Base-by-base conservation (phyloP, 2,329 filamentous ascomycete genomes). In the Aureobasidium sp. region DNA sequence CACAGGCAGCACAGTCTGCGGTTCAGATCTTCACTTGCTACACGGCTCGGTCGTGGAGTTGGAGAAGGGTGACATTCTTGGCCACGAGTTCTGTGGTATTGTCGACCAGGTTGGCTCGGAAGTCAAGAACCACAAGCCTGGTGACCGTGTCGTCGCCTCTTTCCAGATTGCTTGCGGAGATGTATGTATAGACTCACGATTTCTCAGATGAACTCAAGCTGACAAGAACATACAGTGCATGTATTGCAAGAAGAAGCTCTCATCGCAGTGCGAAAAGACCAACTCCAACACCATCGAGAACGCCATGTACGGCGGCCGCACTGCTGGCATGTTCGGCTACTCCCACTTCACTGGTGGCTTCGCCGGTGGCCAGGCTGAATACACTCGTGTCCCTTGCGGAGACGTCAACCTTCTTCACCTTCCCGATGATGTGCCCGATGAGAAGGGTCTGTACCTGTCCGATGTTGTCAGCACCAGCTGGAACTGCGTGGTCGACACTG, bases 321-420 rank as follows among this genome's bases (percentile, higher is more conserved):
- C 88, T 3, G 79, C 86, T 1, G 89, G 80, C 63, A 74, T 76
- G 69, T 79, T 79, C 56, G 77, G 76, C 2, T 79, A 79, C 66
- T 71, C 68, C 10, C 76, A 89, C 64, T 88, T 95, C 64, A 90
- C 87, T 0, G 89, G 88, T 6, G 90, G 90, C 0, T 95, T 91
- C 64, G 88, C 88, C 1, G 88, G 90, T 44, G 89, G 89, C 0
- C 90, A 95, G 68, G 86, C 88, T 3, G 90, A 95, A 70, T 95
- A 89, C 62, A 84, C 90, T 0, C 80, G 89, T 6, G 88, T 94
- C 6, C 88, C 90, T 0, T 79, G 83, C 25, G 89, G 82, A 24
- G 86, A 93, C 61, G 83, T 88, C 56, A 95, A 95, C 64, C 74
- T 95, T 19, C 75, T 95, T 11, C 81, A 84, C 61, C 80, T 95